Conservation (phyloP, 352 stramenopile species). For the Globisporangium mamillatum region DNA sequence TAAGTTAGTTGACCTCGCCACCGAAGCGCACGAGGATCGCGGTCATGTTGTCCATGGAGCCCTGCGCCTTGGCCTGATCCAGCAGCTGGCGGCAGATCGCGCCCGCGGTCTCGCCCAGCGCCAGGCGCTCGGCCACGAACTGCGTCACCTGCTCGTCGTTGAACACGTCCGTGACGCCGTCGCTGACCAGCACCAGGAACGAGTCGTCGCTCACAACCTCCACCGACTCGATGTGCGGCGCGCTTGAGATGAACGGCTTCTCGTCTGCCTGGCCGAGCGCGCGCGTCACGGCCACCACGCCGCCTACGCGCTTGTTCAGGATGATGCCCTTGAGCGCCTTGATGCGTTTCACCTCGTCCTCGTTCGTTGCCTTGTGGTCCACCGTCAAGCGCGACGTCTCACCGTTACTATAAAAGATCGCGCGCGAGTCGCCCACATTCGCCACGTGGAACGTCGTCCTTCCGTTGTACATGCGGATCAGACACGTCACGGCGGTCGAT, state of each 20-base stretch:
- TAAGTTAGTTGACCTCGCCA: conserved; percentile 18
- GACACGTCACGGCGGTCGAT: conserved; percentile 74
- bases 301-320: conserved; percentile 77
- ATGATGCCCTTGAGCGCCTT: conserved; percentile 75
- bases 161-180: conserved; percentile 77
- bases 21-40: conserved; percentile 72
- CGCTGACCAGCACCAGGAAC: conserved; percentile 78
- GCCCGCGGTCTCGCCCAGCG: conserved; percentile 43
- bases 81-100: conserved; percentile 63
- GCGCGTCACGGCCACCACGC: conserved; percentile 67
- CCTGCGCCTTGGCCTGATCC: conserved; percentile 61
- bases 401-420: conserved; percentile 54
- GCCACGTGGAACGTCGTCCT: conserved; percentile 70
- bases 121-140: conserved; percentile 51
- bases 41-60: conserved; percentile 84
- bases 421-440: conserved; percentile 78
- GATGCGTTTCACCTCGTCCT: conserved; percentile 73
- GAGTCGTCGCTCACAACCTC: conserved; percentile 43
- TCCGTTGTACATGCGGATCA: conserved; percentile 55
- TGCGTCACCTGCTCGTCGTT: conserved; percentile 64
- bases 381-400: conserved; percentile 55
- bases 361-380: conserved; percentile 80
- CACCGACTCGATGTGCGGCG: conserved; percentile 59
- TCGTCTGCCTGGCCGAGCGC: conserved; percentile 79
- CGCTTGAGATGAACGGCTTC: conserved; percentile 75